A percentile compares a stretch with the other conserved stretches of the same genome.
phyloP scores from a whole-genome alignment of 352 stramenopile species.

The Phytophthora sp. region DNA sequence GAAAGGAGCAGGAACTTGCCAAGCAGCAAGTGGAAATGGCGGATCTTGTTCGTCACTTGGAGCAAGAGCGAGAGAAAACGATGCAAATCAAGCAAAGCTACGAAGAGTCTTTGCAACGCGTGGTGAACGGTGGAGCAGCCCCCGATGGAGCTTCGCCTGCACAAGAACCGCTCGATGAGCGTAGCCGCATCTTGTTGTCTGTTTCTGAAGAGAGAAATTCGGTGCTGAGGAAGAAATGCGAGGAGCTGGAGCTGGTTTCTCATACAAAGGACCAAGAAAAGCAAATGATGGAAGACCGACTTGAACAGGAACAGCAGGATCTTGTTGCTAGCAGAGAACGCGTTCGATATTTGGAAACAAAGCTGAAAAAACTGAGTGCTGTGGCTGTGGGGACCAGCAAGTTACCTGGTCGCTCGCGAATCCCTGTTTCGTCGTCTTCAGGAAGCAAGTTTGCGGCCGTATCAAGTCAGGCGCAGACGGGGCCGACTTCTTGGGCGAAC shows the following conservation, averaged over 20 bases:
- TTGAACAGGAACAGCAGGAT: slow-evolving; percentile 57
- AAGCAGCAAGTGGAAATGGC: slow-evolving; percentile 78
- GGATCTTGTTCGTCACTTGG: slow-evolving; percentile 62
- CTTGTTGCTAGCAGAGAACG: slow-evolving; percentile 61
- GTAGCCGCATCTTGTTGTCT: slow-evolving; percentile 67
- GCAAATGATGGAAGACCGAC: slow-evolving; percentile 49
- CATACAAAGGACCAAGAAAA: slow-evolving; percentile 55
- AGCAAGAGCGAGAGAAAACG: slow-evolving; percentile 77
- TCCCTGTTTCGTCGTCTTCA: slow-evolving; percentile 25
- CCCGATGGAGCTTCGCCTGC: slow-evolving; percentile 13
- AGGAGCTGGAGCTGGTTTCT: slow-evolving; percentile 66
- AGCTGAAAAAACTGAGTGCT: slow-evolving; percentile 52
- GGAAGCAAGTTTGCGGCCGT: slow-evolving; percentile 24
- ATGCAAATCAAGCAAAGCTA: slow-evolving; percentile 85
- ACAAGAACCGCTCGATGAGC: slow-evolving; percentile 59
- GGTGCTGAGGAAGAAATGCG: slow-evolving; percentile 74
- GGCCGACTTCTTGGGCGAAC: slow-evolving; percentile 70
- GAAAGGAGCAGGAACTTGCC: slow-evolving; percentile 77
- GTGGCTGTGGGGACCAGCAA: slow-evolving; percentile 29
- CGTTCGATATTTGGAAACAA: slow-evolving; percentile 68
- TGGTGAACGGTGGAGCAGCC: slow-evolving; percentile 51
- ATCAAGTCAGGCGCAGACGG: slow-evolving; percentile 26
- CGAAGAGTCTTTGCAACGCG: slow-evolving; percentile 82
- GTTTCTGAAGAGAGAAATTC: slow-evolving; percentile 81
- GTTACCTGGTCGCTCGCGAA: slow-evolving; percentile 17